Base-by-base conservation (phyloP, 83 land plant species). In the Thuja plicata region DNA sequence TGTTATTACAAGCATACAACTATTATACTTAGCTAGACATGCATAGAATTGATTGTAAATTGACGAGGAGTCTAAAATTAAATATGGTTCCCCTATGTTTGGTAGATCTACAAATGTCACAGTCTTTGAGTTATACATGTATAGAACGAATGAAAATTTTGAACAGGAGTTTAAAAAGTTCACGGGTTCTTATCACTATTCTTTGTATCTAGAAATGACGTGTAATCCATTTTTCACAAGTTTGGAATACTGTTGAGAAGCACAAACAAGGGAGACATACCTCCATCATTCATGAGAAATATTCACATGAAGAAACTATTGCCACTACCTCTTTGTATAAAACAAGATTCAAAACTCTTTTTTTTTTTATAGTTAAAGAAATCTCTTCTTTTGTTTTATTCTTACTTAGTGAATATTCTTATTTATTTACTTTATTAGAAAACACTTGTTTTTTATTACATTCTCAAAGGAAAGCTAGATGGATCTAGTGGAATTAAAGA, bases 241-340 rank as follows among this genome's bases (percentile, higher is more conserved):
- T 98, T 27, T 98, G 99, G 98, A 98, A 94, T 88, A 88, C 93
- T n/a, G n/a, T n/a, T n/a, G n/a, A 98, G 91, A 98, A 96, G 93
- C 99, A 98, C 92, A 96, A 96, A 89, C 95, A 96, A 89, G 93
- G 95, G 30, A 96, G 95, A 19, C 95, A 95, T 87, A 98, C 96
- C 38, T 98, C 99, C 34, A 95, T 98, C 17, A 96, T 98, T 88
- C 99, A 96, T 89, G 98, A 98, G 4, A 98, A 96, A 88, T 98
- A 96, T 90, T 83, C 99, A n/a, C n/a, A 98, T 91, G 98, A 98
- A 89, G 99, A 98, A 90, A 96, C 99, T 48, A 80, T 98, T 57
- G 99, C 98, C 8, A 96, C 99, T 87, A 97, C 40, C 2, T 38
- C 40, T 38, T 38, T 38, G 98, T 97, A 86, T 10, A 41, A 9